Base-by-base conservation (phyloP, 2,329 filamentous ascomycete genomes). In the Paracoccidioides brasiliensis region DNA sequence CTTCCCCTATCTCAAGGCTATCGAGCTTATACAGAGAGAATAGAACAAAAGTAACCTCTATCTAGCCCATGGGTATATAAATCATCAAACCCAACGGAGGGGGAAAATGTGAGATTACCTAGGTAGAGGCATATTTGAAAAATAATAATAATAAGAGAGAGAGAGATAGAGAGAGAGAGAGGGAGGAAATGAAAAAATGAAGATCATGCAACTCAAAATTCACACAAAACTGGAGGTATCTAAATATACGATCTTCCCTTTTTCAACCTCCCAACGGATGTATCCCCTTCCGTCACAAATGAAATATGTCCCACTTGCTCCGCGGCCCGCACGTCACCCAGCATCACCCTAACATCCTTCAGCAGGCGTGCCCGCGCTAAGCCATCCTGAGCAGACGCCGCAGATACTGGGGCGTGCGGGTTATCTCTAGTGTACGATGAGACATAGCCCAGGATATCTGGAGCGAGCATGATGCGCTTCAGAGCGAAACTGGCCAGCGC, bases 341-440 rank as follows among this genome's bases (percentile, higher is more conserved):
- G 49, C 37, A 52, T 52, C 8, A 52, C 49, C 35, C 1, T 30
- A 2, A 52, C 22, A 32, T 52, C 49, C 22, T 41, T 52, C 49
- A 52, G 9, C 22, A 41, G 10, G 5, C 49, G 35, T 5, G 49
- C n/a, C 37, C 49, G 35, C 49, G 32, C 49, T 37, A 52, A 30
- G 1, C 37, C 49, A 41, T 52, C 49, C 4, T 52, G 49, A 22
- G n/a, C 40, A 7, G 49, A 41, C 8, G 35, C 49, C 22, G 35
- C 49, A 7, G 49, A n/a, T 15, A 41, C 49, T 22, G 49, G 49
- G 15, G 49, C 28, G 22, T 52, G 35, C 7, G 49, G 49, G 12
- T 52, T 52, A 52, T 52, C 49, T 22, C 49, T 37, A 9, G 49
- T 52, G 7, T 52, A 42, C 22, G 49, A 52, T 10, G 49, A 52